Evolutionary conservation across 495 filamentous ascomycete genomes (phyloP).

Genomic region (Neurospora sp.): DNA sequence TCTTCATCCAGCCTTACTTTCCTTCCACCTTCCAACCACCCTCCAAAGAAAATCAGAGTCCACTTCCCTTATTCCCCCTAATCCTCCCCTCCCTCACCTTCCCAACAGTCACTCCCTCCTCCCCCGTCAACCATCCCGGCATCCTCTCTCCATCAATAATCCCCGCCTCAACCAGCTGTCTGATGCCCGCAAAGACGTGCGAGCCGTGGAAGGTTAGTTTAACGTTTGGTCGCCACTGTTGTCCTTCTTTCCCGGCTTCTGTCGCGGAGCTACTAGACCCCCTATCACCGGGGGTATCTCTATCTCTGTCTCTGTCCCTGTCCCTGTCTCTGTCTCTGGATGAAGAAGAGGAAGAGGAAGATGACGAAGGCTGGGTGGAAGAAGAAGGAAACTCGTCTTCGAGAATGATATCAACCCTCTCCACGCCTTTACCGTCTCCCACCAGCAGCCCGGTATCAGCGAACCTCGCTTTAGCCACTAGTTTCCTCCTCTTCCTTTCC

Average conservation of each 20-base stretch:
- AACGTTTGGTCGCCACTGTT: slow-evolving; percentile 46
- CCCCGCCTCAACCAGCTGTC: slow-evolving; percentile 63
- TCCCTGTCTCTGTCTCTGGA: neutral
- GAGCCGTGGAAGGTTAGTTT: slow-evolving; percentile 58
- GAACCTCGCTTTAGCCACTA: slow-evolving; percentile 46
- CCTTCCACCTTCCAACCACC: neutral
- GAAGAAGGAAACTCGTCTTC: slow-evolving; percentile 41
- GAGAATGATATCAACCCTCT: slow-evolving; percentile 51
- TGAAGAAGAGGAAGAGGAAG: neutral
- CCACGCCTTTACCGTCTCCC: slow-evolving; percentile 47
- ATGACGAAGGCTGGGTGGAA: neutral
- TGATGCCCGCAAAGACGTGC: slow-evolving; percentile 74
- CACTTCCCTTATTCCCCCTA: slow-evolving; percentile 37
- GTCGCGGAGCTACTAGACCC: slow-evolving; percentile 20
- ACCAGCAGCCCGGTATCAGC: slow-evolving; percentile 35
- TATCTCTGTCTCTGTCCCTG: neutral
- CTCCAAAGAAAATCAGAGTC: neutral
- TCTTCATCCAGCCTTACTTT: no score
- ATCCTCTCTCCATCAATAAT: slow-evolving; percentile 64
- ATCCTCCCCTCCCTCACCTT: slow-evolving; percentile 54
- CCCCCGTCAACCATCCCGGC: slow-evolving; percentile 88
- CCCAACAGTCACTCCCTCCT: slow-evolving; percentile 67
- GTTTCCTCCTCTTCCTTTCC: slow-evolving; percentile 30
- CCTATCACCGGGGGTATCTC: neutral
- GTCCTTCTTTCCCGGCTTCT: slow-evolving; percentile 18